Evolutionary conservation across 139 green algal species (phyloP).

Genomic region (Gonium pectorale): DNA sequence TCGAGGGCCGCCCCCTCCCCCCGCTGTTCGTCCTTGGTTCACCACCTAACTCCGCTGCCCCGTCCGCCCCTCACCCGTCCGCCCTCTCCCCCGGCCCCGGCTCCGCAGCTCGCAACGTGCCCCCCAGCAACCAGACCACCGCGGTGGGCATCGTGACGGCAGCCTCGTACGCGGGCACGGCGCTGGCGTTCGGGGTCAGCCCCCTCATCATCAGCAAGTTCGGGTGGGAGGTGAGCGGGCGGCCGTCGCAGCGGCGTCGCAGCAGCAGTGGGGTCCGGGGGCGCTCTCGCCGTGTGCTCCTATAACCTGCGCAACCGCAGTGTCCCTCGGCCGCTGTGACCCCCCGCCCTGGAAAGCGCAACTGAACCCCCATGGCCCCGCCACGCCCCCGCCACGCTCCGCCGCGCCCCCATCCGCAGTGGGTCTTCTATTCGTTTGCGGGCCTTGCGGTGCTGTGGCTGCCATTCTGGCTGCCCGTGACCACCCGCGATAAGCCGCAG

Average conservation of each 20-base stretch:
- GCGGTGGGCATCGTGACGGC: conserved; percentile 80
- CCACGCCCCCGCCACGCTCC: background rate
- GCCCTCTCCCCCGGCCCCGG: background rate
- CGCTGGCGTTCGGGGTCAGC: conserved; percentile 74
- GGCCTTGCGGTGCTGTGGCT: conserved; percentile 74
- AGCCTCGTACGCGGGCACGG: conserved; percentile 79
- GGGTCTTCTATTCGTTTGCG: conserved; percentile 81
- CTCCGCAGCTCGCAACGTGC: conserved; percentile 65
- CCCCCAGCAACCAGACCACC: conserved; percentile 61
- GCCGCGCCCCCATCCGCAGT: conserved; percentile 39
- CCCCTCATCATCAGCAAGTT: conserved; percentile 72
- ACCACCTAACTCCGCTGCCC: background rate
- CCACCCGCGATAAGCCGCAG: background rate
- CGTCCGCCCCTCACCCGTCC: background rate
- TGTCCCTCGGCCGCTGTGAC: too few species aligned
- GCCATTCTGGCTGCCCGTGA: conserved; percentile 71
- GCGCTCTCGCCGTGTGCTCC: too few species aligned
- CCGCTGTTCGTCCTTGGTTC: too few species aligned
- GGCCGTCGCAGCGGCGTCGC: background rate
- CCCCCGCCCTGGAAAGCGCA: too few species aligned
- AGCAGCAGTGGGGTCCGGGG: too few species aligned
- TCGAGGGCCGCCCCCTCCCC: too few species aligned
- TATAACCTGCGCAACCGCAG: too few species aligned
- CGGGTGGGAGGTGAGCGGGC: conserved; percentile 63
- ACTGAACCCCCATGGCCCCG: too few species aligned